phyloP scores from a whole-genome alignment of 495 filamentous ascomycete species.

The Penicillium soppii region DNA sequence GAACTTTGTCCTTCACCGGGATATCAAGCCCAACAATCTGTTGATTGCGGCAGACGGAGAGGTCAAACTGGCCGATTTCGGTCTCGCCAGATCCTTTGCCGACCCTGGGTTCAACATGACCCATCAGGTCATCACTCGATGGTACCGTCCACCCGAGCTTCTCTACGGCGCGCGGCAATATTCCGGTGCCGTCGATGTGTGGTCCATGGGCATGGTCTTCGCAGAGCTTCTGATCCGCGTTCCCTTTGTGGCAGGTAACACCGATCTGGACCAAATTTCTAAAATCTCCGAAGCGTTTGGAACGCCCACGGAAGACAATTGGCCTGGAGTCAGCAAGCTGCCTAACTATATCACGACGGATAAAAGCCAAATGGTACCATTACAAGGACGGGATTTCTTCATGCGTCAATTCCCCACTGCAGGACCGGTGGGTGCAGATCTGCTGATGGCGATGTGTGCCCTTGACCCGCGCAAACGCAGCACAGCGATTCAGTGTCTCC shows the following conservation, averaged over 20 bases:
- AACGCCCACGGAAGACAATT: conserved; percentile 90
- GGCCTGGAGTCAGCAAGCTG: conserved; percentile 85
- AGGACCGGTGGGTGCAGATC: conserved; percentile 77
- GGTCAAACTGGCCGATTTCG: conserved; percentile 96
- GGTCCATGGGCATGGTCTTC: conserved; percentile 92
- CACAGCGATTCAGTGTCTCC: conserved; percentile 70
- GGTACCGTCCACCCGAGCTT: conserved; percentile 94
- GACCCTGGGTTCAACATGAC: conserved; percentile 92
- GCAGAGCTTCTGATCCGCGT: conserved; percentile 83
- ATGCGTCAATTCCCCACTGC: conserved; percentile 70
- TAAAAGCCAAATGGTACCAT: conserved; percentile 50
- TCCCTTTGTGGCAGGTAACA: conserved; percentile 76
- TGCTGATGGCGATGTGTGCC: conserved; percentile 80
- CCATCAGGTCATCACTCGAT: conserved; percentile 90
- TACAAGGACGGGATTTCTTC: conserved; percentile 68
- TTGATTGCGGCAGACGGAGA: conserved; percentile 90
- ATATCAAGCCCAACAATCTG: conserved; percentile 99
- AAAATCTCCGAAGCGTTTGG: conserved; percentile 84
- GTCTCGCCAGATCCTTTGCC: conserved; percentile 82
- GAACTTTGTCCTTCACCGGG: conserved; percentile 89
- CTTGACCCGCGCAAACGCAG: conserved; percentile 83
- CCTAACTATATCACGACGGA: conserved; percentile 69
- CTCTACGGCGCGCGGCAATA: conserved; percentile 89
- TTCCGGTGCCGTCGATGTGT: conserved; percentile 86
- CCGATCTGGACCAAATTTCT: conserved; percentile 75